Conservation (phyloP, 2,329 filamentous ascomycete species). For the Alternaria burnsii region DNA sequence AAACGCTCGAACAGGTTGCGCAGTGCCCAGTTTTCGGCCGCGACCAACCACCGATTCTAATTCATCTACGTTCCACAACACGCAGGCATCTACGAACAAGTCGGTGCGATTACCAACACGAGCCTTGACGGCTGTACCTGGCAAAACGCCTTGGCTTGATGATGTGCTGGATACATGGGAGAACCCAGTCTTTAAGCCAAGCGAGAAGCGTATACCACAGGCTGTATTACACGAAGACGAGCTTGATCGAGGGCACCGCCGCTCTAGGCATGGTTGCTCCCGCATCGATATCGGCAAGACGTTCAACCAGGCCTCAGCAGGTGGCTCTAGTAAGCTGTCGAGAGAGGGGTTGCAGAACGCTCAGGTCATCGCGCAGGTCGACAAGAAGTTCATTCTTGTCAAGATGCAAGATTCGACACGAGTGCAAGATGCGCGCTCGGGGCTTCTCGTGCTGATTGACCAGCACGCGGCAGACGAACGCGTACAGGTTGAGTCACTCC, state of each 20-base stretch:
- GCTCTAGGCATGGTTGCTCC: conserved; percentile 16
- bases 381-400: conserved; percentile 85
- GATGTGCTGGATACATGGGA: conserved; percentile 72
- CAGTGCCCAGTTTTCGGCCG: conserved; percentile 33
- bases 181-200: conserved; percentile 75
- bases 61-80: not conserved
- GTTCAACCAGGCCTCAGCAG: conserved; percentile 38
- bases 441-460: conserved; percentile 77
- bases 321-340: conserved; percentile 59
- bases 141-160: conserved; percentile 63
- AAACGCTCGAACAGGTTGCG: conserved; percentile 65
- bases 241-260: conserved; percentile 1
- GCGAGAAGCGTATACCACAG: conserved; percentile 55
- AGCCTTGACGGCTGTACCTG: conserved; percentile 12
- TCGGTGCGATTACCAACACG: conserved; percentile 44
- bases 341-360: conserved; percentile 63
- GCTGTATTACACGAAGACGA: conserved; percentile 36
- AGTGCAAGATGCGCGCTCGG: not conserved
- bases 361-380: conserved; percentile 80
- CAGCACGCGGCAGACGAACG: conserved; percentile 96
- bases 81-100: conserved; percentile 35
- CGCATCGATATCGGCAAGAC: conserved; percentile 22
- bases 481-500: conserved; percentile 77
- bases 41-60: conserved; percentile 16
- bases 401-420: conserved; percentile 55